Evolutionary conservation across 805 yeast genomes (phyloP), one percentile per base, ranked within the genome.

Genomic region (Schwanniomyces polymorphus): DNA sequence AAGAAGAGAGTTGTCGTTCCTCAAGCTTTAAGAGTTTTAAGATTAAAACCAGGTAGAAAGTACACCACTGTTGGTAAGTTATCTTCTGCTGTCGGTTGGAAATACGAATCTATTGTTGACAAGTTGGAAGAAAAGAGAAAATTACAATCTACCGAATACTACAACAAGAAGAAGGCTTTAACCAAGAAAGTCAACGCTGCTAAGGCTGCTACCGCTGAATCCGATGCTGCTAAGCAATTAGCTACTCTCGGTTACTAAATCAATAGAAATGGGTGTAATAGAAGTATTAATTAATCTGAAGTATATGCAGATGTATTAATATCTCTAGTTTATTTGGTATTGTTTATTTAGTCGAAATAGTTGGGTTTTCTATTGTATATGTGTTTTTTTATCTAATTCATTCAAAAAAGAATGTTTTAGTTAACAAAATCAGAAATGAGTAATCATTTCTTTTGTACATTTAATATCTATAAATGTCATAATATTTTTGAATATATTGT

Each of bases 1-100:
- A 89, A 91, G 90, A 92, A 92, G 96, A 90, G 97, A 79, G 97
- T 91, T 74, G 99, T 94, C 65, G 99, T 94, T 72, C 99, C 99
- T 76, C 97, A 90, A 83, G 99, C 99, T 72, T 84, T 94, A 74
- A 90, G 99, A 82, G 97, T 94, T 65, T 84, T 94, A 76, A 91
- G 99, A 86, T 88, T 94, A 79, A 91, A 91, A 82, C 98, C 91
- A 76, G 99, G 99, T 78, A 91, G 99, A 88, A 94, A 94, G 82
- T 94, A 86, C 96, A 89, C 97, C 80, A 90, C 97, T 60, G 89
- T 94, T 67, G 96, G 96, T 76, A 91, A 94, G 77, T 85, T 94
- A 76, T 86, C 97, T 63, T 78, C 94, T 67, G 85, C 97, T 70
- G 97, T 94, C 65, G 99, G 99, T 77, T 94, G 99, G 99, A 94